phyloP scores from a whole-genome alignment of 2,329 filamentous ascomycete species.

The Leptographium wingfieldii region DNA sequence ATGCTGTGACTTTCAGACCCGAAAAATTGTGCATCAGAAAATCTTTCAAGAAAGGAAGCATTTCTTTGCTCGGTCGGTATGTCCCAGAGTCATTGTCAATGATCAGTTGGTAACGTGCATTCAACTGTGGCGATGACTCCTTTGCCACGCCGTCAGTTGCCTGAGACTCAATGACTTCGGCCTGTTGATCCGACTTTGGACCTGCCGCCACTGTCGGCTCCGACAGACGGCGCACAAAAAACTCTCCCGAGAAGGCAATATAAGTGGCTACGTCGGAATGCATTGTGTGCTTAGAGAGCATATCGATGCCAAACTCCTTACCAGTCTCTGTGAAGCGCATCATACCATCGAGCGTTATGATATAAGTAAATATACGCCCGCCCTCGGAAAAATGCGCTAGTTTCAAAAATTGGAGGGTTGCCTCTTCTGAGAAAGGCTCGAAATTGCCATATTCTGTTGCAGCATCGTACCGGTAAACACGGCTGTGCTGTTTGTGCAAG shows the following conservation, averaged over 20 bases:
- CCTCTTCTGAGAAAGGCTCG: slow-evolving; percentile 51
- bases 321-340: slow-evolving; percentile 91
- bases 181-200: not conserved
- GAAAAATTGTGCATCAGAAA: slow-evolving; percentile 66
- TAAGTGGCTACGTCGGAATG: slow-evolving; percentile 87
- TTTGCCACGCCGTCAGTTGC: slow-evolving; percentile 27
- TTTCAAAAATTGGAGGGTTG: slow-evolving; percentile 70
- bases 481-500: slow-evolving; percentile 77
- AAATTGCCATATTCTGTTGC: slow-evolving; percentile 62
- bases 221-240: slow-evolving; percentile 59
- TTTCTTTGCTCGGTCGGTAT: slow-evolving; percentile 71
- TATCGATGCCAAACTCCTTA: slow-evolving; percentile 87
- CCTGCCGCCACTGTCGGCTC: not conserved
- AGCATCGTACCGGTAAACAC: slow-evolving; percentile 79
- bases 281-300: slow-evolving; percentile 93
- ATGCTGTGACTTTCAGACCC: slow-evolving; percentile 58
- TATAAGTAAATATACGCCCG: slow-evolving; percentile 80
- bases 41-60: slow-evolving; percentile 56
- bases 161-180: slow-evolving; percentile 16
- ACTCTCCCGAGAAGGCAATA: slow-evolving; percentile 85
- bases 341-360: slow-evolving; percentile 75
- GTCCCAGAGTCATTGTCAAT: slow-evolving; percentile 96
- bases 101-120: slow-evolving; percentile 66
- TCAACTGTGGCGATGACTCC: slow-evolving; percentile 25
- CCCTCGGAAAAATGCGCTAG: slow-evolving; percentile 80